A percentile compares a stretch with the other conserved stretches of the same genome.
Evolutionary conservation across 2,329 filamentous ascomycete genomes (phyloP).

Genomic region (Monosporascus sp.): DNA sequence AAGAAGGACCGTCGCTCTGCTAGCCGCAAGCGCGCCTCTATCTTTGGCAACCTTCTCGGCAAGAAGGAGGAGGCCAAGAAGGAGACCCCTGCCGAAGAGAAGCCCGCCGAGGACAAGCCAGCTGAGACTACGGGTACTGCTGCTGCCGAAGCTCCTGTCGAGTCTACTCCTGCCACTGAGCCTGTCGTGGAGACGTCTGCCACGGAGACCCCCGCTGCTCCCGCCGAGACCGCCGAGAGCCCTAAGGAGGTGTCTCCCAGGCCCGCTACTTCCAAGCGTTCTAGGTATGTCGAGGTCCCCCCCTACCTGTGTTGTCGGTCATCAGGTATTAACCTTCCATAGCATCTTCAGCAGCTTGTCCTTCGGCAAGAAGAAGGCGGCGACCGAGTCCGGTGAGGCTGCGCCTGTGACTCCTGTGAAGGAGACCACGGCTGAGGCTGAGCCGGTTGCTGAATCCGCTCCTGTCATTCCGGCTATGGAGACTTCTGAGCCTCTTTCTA

Average conservation of each 20-base stretch:
- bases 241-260: slow-evolving; percentile 32
- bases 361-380: slow-evolving; percentile 54
- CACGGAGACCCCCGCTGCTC: slow-evolving; percentile 22
- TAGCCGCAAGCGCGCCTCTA: slow-evolving; percentile 60
- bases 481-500: slow-evolving; percentile 49
- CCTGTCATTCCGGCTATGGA: slow-evolving; percentile 57
- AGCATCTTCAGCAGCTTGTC: slow-evolving; percentile 51
- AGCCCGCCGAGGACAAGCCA: slow-evolving; percentile 33
- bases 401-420: slow-evolving; percentile 36
- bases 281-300: slow-evolving; percentile 37
- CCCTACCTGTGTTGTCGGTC: slow-evolving; percentile 16
- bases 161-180: slow-evolving; percentile 30
- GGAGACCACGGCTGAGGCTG: slow-evolving; percentile 31
- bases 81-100: slow-evolving; percentile 30
- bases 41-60: slow-evolving; percentile 54
- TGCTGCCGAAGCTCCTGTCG: slow-evolving; percentile 20
- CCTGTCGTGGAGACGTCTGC: slow-evolving; percentile 29
- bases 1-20: slow-evolving; percentile 57
- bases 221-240: slow-evolving; percentile 28
- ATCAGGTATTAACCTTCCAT: slow-evolving; percentile 5
- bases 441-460: slow-evolving; percentile 43
- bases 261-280: slow-evolving; percentile 42
- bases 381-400: slow-evolving; percentile 33
- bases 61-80: slow-evolving; percentile 48
- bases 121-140: slow-evolving; percentile 25